phyloP scores from a whole-genome alignment of 2,329 filamentous ascomycete genomes.

The Furcasterigmium furcatum region DNA sequence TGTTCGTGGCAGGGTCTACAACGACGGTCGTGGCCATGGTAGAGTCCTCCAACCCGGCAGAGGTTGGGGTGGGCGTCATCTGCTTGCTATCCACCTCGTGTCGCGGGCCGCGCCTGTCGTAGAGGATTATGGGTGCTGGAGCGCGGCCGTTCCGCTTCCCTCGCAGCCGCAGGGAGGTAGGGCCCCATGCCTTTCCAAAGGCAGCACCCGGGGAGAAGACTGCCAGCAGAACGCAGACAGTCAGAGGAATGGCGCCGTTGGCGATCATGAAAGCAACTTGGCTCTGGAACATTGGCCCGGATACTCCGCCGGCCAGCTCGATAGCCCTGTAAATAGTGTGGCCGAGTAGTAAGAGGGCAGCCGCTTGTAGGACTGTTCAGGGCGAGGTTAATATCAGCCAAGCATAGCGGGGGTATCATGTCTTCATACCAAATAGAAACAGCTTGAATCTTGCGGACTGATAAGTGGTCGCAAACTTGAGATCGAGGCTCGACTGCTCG shows the following conservation, averaged over 20 bases:
- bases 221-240: conserved; percentile 29
- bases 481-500: conserved; percentile 32
- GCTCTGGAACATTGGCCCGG: conserved; percentile 30
- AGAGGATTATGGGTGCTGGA: conserved; percentile 6
- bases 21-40: conserved; percentile 3
- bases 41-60: conserved; percentile 1
- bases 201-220: conserved; percentile 32
- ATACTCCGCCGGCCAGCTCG: conserved; percentile 32
- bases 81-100: neutral
- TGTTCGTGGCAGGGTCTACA: neutral
- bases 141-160: conserved; percentile 2
- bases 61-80: neutral
- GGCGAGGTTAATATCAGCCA: neutral
- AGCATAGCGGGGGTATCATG: too few species aligned
- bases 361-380: conserved; percentile 30
- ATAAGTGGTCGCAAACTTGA: conserved; percentile 34
- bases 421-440: conserved; percentile 39
- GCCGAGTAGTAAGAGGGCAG: conserved; percentile 31
- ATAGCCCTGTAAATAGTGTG: conserved; percentile 38
- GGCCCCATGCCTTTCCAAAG: conserved; percentile 35
- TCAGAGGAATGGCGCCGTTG: conserved; percentile 35
- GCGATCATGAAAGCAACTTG: conserved; percentile 33
- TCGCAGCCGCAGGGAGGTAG: conserved; percentile 27
- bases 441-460: conserved; percentile 36
- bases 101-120: conserved; percentile 2